Evolutionary conservation across 371 early-diverging fungal species (phyloP).

Genomic region (Gilbertella persicaria): DNA sequence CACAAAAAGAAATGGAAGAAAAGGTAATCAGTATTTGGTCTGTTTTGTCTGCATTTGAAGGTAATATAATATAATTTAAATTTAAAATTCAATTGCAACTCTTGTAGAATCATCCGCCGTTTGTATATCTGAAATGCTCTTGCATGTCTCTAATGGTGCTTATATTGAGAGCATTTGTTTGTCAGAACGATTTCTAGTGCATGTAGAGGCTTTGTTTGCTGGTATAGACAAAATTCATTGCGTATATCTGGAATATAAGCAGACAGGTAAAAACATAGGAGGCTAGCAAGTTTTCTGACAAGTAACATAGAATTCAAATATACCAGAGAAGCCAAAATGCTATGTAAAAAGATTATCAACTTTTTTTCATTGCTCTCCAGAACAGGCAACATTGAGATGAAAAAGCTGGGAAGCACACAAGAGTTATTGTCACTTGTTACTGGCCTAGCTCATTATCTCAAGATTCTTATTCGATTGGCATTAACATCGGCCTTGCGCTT

Average conservation of each 20-base stretch:
- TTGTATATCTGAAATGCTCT: slow-evolving; percentile 95
- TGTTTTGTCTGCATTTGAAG: slow-evolving; percentile 88
- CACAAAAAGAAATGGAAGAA: slow-evolving; percentile 63
- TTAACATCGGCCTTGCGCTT: slow-evolving; percentile 85
- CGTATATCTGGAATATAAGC: slow-evolving; percentile 34
- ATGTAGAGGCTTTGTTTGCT: slow-evolving; percentile 90
- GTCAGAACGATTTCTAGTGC: slow-evolving; percentile 88
- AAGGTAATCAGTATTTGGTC: slow-evolving; percentile 87
- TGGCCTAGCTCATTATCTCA: slow-evolving; percentile 90
- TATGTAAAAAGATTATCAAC: slow-evolving; percentile 78
- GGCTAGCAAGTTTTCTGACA: too few species aligned
- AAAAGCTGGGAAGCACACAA: slow-evolving; percentile 77
- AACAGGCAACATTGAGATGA: slow-evolving; percentile 68
- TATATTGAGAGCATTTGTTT: slow-evolving; percentile 86
- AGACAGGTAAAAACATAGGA: slow-evolving; percentile 27
- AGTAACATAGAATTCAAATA: slow-evolving; percentile 66
- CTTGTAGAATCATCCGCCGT: slow-evolving; percentile 89
- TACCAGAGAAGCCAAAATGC: slow-evolving; percentile 79
- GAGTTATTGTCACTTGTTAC: slow-evolving; percentile 90
- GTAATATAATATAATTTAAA: slow-evolving; percentile 5
- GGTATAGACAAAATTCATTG: slow-evolving; percentile 73
- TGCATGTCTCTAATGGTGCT: slow-evolving; percentile 90
- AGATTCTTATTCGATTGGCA: slow-evolving; percentile 85
- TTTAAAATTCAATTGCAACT: not conserved
- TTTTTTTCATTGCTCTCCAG: slow-evolving; percentile 91